Percentiles rank a stretch among this genome's conserved stretches.
Evolutionary conservation across 2,329 filamentous ascomycete species (phyloP).

Genomic region (Beauveria sp.): DNA sequence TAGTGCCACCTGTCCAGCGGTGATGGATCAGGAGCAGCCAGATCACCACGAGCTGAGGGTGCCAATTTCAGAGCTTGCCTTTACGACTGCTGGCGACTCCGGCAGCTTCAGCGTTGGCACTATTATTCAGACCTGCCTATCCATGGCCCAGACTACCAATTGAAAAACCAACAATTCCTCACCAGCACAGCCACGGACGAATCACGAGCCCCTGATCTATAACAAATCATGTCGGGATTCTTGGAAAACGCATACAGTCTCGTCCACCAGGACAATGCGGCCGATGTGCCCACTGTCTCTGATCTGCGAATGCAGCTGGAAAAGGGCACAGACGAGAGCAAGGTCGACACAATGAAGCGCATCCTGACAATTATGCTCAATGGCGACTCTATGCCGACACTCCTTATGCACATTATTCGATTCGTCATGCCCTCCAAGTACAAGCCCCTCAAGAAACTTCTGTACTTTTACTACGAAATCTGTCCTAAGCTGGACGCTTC

Average conservation of each 20-base stretch:
- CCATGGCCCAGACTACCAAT: constrained; percentile 23
- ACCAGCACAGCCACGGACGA: neutral
- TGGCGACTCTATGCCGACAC: constrained; percentile 87
- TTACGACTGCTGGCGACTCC: constrained; percentile 22
- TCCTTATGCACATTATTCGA: constrained; percentile 99
- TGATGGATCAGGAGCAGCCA: constrained; percentile 24
- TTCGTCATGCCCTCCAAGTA: constrained; percentile 99
- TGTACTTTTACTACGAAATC: constrained; percentile 99
- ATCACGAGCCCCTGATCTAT: constrained; percentile 5
- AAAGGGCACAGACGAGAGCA: constrained; percentile 87
- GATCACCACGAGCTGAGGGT: constrained; percentile 28
- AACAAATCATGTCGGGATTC: constrained; percentile 75
- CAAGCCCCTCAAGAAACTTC: constrained; percentile 92
- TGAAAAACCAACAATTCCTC: constrained; percentile 3
- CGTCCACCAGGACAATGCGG: constrained; percentile 95
- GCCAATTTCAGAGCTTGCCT: constrained; percentile 20
- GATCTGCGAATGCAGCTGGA: constrained; percentile 90
- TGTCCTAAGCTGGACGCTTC: constrained; percentile 88
- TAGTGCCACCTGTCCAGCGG: constrained; percentile 35
- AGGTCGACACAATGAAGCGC: constrained; percentile 93
- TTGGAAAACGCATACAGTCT: constrained; percentile 93
- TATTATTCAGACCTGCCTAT: constrained; percentile 20
- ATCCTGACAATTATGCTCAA: constrained; percentile 97
- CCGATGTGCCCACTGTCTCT: constrained; percentile 81
- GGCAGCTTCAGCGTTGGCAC: constrained; percentile 21